Conservation (phyloP, 2,329 filamentous ascomycete species). For the Penicillium decumbens region DNA sequence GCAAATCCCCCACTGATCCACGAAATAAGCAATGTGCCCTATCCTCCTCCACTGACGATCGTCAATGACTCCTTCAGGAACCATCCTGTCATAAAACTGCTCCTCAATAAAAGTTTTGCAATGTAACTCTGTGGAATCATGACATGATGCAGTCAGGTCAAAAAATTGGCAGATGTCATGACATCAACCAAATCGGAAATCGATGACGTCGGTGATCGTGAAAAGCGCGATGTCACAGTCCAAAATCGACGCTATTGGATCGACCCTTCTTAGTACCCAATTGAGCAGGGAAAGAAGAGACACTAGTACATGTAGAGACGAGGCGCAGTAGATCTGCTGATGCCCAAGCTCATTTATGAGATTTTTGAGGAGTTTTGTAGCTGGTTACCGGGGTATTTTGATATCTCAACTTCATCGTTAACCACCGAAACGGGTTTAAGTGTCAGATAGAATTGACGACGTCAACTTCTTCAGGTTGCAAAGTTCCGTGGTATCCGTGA, state of each 20-base stretch:
- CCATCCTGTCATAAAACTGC: background rate
- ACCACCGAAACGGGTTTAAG: constrained; percentile 4
- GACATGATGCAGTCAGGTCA: constrained; percentile 6
- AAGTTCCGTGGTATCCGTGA: constrained; percentile 27
- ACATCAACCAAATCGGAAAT: constrained; percentile 15
- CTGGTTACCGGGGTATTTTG: background rate
- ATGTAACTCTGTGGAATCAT: constrained; percentile 15
- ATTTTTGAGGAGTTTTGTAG: background rate
- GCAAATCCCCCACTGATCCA: constrained; percentile 3
- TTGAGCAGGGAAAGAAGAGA: background rate
- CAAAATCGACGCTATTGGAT: constrained; percentile 11
- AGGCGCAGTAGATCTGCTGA: background rate
- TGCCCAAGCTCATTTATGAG: background rate
- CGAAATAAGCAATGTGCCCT: constrained; percentile 17
- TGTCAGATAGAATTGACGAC: constrained; percentile 4
- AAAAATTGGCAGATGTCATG: constrained; percentile 7
- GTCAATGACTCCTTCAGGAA: constrained; percentile 3
- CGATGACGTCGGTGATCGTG: constrained; percentile 26
- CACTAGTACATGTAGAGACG: background rate
- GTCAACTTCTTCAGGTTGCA: constrained; percentile 12
- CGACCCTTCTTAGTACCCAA: background rate
- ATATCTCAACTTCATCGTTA: background rate
- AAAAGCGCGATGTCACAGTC: background rate
- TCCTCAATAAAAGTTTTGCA: background rate
- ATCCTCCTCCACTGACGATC: constrained; percentile 8